Conservation (phyloP, 805 yeast genomes). For the Candida argentea region DNA sequence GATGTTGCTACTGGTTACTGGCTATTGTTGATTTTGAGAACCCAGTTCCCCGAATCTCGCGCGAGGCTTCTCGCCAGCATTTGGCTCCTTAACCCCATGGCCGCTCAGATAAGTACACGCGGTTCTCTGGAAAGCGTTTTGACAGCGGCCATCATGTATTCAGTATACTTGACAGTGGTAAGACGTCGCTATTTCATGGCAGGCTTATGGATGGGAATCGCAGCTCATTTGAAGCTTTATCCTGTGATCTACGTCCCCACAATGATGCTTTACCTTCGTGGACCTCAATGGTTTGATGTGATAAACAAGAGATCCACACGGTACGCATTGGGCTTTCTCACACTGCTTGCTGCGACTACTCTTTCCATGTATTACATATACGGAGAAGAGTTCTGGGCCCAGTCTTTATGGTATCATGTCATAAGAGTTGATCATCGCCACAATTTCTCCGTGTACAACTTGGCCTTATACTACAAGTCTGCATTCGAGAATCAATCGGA, state of each 20-base stretch:
- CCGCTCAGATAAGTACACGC: conserved; percentile 80
- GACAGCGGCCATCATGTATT: conserved; percentile 61
- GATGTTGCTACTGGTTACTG: conserved; percentile 76
- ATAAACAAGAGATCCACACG: conserved; percentile 27
- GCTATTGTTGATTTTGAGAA: conserved; percentile 26
- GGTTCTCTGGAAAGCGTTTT: conserved; percentile 90
- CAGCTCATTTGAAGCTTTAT: conserved; percentile 85
- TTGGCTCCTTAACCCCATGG: conserved; percentile 95
- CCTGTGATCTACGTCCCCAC: conserved; percentile 85
- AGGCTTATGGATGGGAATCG: conserved; percentile 52
- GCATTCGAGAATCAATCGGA: conserved; percentile 12
- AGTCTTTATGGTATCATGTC: conserved; percentile 78
- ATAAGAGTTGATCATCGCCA: conserved; percentile 86
- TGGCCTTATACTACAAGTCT: conserved; percentile 57
- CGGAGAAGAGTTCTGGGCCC: conserved; percentile 65
- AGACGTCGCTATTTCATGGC: conserved; percentile 16
- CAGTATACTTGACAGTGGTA: conserved; percentile 39
- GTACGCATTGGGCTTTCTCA: conserved; percentile 22
- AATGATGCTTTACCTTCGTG: conserved; percentile 36
- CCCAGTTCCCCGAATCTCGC: conserved; percentile 8
- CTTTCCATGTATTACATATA: conserved; percentile 55
- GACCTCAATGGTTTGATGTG: conserved; percentile 21
- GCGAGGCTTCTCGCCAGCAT: conserved; percentile 42
- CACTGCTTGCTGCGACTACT: conserved; percentile 40
- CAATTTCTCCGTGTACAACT: conserved; percentile 83